Evolutionary conservation across 139 green algal species (phyloP).

Genomic region (Chlorella sorokiniana): DNA sequence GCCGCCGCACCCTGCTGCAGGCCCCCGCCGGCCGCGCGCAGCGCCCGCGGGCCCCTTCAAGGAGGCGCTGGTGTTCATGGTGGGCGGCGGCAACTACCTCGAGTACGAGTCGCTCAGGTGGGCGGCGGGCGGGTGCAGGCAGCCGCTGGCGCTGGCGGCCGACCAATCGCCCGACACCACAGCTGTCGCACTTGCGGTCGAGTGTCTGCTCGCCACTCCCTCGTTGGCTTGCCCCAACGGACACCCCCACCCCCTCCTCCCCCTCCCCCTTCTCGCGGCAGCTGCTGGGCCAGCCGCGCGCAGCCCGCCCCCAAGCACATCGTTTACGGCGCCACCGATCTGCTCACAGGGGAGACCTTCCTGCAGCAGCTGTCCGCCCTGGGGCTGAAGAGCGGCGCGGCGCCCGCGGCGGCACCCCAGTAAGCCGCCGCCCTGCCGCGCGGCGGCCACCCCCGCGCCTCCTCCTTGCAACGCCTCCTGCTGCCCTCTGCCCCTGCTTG

Average conservation of each 20-base stretch:
- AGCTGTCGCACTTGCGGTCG: too few relatives aligned
- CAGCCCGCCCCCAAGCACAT: conserved; percentile 66
- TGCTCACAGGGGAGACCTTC: conserved; percentile 82
- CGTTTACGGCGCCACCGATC: conserved; percentile 94
- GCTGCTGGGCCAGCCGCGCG: conserved; percentile 35
- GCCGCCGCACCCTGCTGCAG: conserved; percentile 8
- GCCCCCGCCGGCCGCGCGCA: conserved; percentile 43
- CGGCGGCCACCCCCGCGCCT: too few relatives aligned
- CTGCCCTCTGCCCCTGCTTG: background rate
- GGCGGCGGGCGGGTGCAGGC: conserved; percentile 16
- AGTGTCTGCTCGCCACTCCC: too few relatives aligned
- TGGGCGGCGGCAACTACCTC: conserved; percentile 96
- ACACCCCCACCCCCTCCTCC: background rate
- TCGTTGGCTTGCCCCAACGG: too few relatives aligned
- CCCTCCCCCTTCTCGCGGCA: background rate
- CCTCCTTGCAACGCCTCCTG: too few relatives aligned
- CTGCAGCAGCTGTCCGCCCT: conserved; percentile 82
- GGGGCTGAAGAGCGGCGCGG: conserved; percentile 50
- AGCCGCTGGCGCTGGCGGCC: background rate
- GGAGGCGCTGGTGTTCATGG: conserved; percentile 96
- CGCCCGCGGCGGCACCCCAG: background rate
- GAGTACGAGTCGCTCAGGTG: conserved; percentile 87
- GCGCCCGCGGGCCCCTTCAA: conserved; percentile 62
- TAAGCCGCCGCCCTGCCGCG: background rate
- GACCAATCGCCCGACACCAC: too few relatives aligned